Evolutionary conservation across 1,284 basidiomycete genomes (phyloP), one percentile per base, ranked within the genome.

Genomic region (Singerocomus inundabilis): DNA sequence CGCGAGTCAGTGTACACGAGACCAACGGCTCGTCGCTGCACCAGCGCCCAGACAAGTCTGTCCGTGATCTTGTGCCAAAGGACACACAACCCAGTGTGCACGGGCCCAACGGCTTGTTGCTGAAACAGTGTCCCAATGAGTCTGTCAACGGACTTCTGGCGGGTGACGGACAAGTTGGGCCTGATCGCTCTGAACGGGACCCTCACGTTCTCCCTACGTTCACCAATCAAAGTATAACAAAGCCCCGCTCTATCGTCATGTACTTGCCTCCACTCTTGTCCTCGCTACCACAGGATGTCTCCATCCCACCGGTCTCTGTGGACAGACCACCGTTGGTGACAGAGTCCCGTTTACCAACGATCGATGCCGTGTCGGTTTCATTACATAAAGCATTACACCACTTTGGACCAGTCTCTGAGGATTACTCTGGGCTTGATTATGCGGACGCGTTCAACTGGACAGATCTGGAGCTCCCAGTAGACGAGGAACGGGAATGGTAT

Each of bases 401-500:
- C 44, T 93, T 96, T 71, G 75, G 64, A 21, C 89, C 91, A 0
- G 40, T 79, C 4, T 77, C 79, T 1, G 62, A 69, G 0, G 67
- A 82, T 32, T 95, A 95, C 56, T 85, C 91, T 0, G 61, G 59
- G n/a, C 69, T 68, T 4, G 74, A 82, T 5, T 96, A 94, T 60
- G 69, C 72, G 2, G 73, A 82, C 30, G 88, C 89, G 0, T 97
- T 96, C 76, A 96, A 95, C 66, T 97, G 92, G 92, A 59, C 70
- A n/a, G 78, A 87, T 39, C 72, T 97, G 1, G 61, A 67, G 5
- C 73, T 92, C 15, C 85, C 85, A 1, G 71, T 72, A 44, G 78
- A 86, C 3, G 79, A 88, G 36, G 86, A 88, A 57, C 72, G 89
- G 44, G 90, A 93, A 57, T 93, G 91, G 91, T 96, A 94, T 65